Percentiles rank a stretch among this genome's conserved stretches.
These are phyloP conservation scores for Diplogelasinospora grovesii DNA, from an alignment of 495 filamentous ascomycete genomes.

Conservation along the genomic window DNA sequence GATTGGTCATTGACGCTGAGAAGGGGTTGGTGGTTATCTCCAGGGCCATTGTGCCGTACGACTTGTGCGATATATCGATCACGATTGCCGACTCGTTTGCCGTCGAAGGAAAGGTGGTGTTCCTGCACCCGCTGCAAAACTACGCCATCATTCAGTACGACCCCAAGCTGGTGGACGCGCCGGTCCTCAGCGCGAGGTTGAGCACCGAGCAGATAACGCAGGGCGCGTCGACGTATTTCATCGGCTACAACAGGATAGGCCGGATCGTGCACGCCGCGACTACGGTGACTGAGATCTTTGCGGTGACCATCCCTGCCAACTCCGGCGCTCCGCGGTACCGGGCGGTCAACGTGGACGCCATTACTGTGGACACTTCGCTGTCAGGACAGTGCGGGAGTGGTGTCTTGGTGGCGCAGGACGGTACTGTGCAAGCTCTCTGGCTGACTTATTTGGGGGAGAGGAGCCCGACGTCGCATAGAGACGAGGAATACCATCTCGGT, in stretches of 20 bases:
- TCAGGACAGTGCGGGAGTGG: slow-evolving; percentile 92
- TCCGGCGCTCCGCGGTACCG: slow-evolving; percentile 86
- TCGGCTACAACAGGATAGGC: slow-evolving; percentile 94
- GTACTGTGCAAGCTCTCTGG: slow-evolving; percentile 91
- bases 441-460: slow-evolving; percentile 93
- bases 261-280: slow-evolving; percentile 91
- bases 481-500: slow-evolving; percentile 95
- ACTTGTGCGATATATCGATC: slow-evolving; percentile 91
- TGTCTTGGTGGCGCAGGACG: slow-evolving; percentile 82
- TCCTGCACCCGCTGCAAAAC: slow-evolving; percentile 97
- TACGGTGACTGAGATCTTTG: slow-evolving; percentile 93
- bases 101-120: slow-evolving; percentile 86
- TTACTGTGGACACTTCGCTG: slow-evolving; percentile 90
- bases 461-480: slow-evolving; percentile 66
- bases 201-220: slow-evolving; percentile 79
- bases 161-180: slow-evolving; percentile 82
- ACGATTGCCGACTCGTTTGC: slow-evolving; percentile 95
- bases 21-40: slow-evolving; percentile 93
- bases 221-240: slow-evolving; percentile 82
- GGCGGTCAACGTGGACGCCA: slow-evolving; percentile 93
- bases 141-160: slow-evolving; percentile 96
- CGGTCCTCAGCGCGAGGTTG: slow-evolving; percentile 81
- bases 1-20: slow-evolving; percentile 89
- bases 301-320: slow-evolving; percentile 92
- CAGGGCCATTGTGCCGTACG: slow-evolving; percentile 87